phyloP scores from a whole-genome alignment of 78 protist genomes.

The Isochrysis galbana region DNA sequence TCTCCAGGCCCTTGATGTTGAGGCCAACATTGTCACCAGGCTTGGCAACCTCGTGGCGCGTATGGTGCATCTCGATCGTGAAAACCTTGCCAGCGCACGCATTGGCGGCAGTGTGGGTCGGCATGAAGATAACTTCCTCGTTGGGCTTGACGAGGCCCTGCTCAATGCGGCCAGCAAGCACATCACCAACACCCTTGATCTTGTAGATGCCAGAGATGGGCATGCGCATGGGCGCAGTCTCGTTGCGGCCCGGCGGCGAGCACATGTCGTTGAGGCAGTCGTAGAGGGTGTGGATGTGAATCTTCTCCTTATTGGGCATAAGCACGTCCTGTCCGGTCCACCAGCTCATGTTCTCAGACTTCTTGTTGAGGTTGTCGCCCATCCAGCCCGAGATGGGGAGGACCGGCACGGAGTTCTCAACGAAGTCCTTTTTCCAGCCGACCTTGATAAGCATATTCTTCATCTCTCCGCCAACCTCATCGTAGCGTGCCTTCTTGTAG shows the following conservation, averaged over 20 bases:
- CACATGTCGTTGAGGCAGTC: slow-evolving; percentile 56
- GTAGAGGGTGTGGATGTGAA: slow-evolving; percentile 46
- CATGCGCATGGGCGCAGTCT: slow-evolving; percentile 50
- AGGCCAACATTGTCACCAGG: slow-evolving; percentile 76
- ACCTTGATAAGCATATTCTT: slow-evolving; percentile 55
- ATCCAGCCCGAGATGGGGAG: slow-evolving; percentile 74
- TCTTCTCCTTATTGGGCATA: not conserved
- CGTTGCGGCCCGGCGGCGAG: slow-evolving; percentile 53
- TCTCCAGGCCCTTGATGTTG: slow-evolving; percentile 59
- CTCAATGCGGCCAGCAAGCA: slow-evolving; percentile 70
- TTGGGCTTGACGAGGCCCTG: slow-evolving; percentile 60
- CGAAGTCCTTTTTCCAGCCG: slow-evolving; percentile 68
- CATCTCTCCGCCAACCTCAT: slow-evolving; percentile 65
- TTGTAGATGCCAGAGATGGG: slow-evolving; percentile 69
- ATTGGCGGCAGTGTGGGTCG: slow-evolving; percentile 51
- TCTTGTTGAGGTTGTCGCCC: slow-evolving; percentile 70
- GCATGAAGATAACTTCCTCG: slow-evolving; percentile 57
- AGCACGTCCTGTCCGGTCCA: slow-evolving; percentile 48
- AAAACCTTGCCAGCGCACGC: slow-evolving; percentile 60
- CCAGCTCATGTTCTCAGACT: slow-evolving; percentile 69
- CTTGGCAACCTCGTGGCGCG: slow-evolving; percentile 40
- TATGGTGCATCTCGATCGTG: slow-evolving; percentile 77
- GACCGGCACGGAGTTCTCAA: slow-evolving; percentile 48
- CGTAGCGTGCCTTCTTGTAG: slow-evolving; percentile 60
- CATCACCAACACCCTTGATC: slow-evolving; percentile 71